These are phyloP conservation scores for Beta vulgaris DNA, from an alignment of 148 eudicot species.

Conservation along the genomic window DNA sequence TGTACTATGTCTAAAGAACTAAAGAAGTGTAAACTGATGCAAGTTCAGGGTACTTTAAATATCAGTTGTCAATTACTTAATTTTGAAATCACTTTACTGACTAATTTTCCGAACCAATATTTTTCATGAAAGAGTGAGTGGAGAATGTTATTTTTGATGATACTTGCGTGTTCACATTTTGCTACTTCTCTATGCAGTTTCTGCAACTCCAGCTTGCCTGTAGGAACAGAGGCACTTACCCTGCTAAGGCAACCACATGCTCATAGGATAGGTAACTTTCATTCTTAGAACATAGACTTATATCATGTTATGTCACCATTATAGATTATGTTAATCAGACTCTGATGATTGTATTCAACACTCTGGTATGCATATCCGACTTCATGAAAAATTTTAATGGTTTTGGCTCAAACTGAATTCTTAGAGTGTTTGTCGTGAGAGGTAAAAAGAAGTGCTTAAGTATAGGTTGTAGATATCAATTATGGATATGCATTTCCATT, in stretches of 20 bases:
- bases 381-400: too few species aligned
- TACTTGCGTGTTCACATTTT: not conserved
- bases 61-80: not conserved
- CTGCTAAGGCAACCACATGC: constrained; percentile 59
- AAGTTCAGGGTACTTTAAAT: not conserved
- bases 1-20: not conserved
- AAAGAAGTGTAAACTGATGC: too few species aligned
- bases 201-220: constrained; percentile 55
- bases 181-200: constrained; percentile 38
- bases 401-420: too few species aligned
- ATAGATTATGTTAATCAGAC: too few species aligned
- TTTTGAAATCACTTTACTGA: not conserved
- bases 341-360: too few species aligned
- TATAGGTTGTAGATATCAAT: too few species aligned
- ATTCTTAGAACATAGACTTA: not conserved
- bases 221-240: constrained; percentile 63
- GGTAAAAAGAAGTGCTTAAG: too few species aligned
- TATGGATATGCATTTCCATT: not conserved
- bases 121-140: not conserved
- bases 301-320: not conserved
- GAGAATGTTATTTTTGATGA: not conserved
- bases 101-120: not conserved
- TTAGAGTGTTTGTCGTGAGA: too few species aligned
- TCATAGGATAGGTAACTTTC: constrained; percentile 67
- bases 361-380: too few species aligned